A percentile compares a stretch with the other conserved stretches of the same genome.
These are phyloP conservation scores for Alternaria dauci DNA, from an alignment of 2,329 filamentous ascomycete species.

Conservation along the genomic window DNA sequence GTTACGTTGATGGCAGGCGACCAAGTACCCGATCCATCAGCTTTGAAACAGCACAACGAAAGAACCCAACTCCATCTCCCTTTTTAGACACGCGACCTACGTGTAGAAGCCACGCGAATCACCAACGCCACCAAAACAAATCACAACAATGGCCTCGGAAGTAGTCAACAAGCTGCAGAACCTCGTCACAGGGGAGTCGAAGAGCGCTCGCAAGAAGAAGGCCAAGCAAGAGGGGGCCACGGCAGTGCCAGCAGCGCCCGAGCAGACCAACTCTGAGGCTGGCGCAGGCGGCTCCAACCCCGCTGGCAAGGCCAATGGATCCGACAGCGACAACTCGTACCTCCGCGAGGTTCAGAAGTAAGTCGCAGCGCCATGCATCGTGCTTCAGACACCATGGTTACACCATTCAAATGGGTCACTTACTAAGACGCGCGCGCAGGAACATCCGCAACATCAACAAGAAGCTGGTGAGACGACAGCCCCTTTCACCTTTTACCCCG, in stretches of 20 bases:
- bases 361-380: conserved; percentile 42
- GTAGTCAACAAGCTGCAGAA: conserved; percentile 69
- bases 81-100: conserved; percentile 25
- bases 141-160: conserved; percentile 57
- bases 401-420: background rate
- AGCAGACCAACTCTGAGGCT: conserved; percentile 42
- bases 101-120: conserved; percentile 20
- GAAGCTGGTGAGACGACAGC: conserved; percentile 76
- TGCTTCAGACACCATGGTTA: background rate
- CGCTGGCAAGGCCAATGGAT: conserved; percentile 59
- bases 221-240: conserved; percentile 54
- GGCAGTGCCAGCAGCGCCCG: conserved; percentile 55
- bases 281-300: conserved; percentile 44
- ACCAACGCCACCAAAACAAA: conserved; percentile 18
- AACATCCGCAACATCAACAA: conserved; percentile 92
- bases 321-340: conserved; percentile 78
- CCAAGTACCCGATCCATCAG: conserved; percentile 19
- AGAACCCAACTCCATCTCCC: conserved; percentile 9
- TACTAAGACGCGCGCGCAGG: conserved; percentile 59
- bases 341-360: conserved; percentile 92
- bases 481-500: conserved; percentile 5
- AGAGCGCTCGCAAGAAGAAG: conserved; percentile 64
- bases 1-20: conserved; percentile 22
- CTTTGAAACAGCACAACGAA: conserved; percentile 20
- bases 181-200: conserved; percentile 65